Evolutionary conservation across 179 eudicot genomes (phyloP), one percentile per base, ranked within the genome.

Genomic region (Silene noctiflora): DNA sequence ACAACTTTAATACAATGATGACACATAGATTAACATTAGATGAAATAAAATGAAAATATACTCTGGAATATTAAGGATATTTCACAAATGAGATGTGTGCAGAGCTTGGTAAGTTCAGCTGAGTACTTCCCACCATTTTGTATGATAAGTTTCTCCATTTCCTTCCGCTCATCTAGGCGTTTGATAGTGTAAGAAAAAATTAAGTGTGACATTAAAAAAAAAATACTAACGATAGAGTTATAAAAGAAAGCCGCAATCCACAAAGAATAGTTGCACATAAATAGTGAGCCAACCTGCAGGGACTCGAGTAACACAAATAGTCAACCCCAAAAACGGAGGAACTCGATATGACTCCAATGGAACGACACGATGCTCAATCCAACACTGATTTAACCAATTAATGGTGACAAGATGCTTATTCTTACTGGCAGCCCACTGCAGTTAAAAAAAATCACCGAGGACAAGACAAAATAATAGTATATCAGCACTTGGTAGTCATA

Each of bases 51-150:
- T 24, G 6, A 31, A 72, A 16, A 58, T 24, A 10, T 25, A 16
- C 61, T 24, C 13, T 22, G 13, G 24, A 58, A 29, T 13, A 39
- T 68, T 11, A 76, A 93, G 99, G 99, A 95, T 95, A 95, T 95
- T 85, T 93, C 92, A 76, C 97, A 93, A 62, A 95, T 78, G 78
- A 95, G 87, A 89, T 95, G 99, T 67, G 97, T 88, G 80, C 98
- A 93, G 81, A 77, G 82, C 86, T 80, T 93, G 77, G 95, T 93
- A 51, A 95, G 88, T 77, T 95, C 98, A 84, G 97, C 91, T 76
- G 99, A 95, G 84, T 95, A 95, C 81, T 85, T 93, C 77, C 99
- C 99, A 33, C 98, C 98, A 90, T 95, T 91, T 82, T 90, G 93
- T 67, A 85, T 56, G 53, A 89, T 84, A 61, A 90, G 84, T 85